phyloP scores from a whole-genome alignment of 495 filamentous ascomycete genomes.

The Aspergillus carlsbadensis region DNA sequence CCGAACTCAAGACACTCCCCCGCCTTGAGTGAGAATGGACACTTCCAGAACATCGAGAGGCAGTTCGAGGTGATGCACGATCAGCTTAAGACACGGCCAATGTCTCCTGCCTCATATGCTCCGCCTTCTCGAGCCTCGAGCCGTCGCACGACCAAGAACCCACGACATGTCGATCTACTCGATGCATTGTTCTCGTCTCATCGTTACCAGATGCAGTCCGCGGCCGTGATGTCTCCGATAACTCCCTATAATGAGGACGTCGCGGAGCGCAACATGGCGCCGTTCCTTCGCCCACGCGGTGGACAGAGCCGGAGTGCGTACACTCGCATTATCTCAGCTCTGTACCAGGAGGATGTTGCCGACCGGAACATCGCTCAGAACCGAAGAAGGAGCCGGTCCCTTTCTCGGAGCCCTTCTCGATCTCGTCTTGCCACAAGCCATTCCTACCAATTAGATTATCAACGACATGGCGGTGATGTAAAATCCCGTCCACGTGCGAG shows the following conservation, averaged over 20 bases:
- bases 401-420: slow-evolving; percentile 20
- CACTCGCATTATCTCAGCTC: slow-evolving; percentile 31
- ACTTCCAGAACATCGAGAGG: slow-evolving; percentile 40
- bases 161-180: slow-evolving; percentile 43
- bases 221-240: slow-evolving; percentile 28
- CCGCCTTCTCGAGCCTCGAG: slow-evolving; percentile 24
- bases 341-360: slow-evolving; percentile 47
- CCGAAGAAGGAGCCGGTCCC: slow-evolving; percentile 20
- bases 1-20: slow-evolving; percentile 13
- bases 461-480: neutral
- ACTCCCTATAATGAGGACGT: slow-evolving; percentile 49
- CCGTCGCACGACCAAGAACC: slow-evolving; percentile 10
- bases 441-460: slow-evolving; percentile 13
- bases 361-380: slow-evolving; percentile 42
- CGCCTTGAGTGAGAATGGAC: slow-evolving; percentile 27
- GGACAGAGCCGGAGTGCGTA: slow-evolving; percentile 25
- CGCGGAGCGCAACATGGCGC: slow-evolving; percentile 47
- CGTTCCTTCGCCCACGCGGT: slow-evolving; percentile 31
- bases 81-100: slow-evolving; percentile 28
- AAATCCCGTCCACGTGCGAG: slow-evolving; percentile 7
- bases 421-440: slow-evolving; percentile 24
- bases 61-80: slow-evolving; percentile 44
- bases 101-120: slow-evolving; percentile 27
- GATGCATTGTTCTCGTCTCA: slow-evolving; percentile 37
- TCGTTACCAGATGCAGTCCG: slow-evolving; percentile 24